A percentile compares a stretch with the other conserved stretches of the same genome.
Evolutionary conservation across 257 asterid species (phyloP).

Genomic region (Solanum peruvianum): DNA sequence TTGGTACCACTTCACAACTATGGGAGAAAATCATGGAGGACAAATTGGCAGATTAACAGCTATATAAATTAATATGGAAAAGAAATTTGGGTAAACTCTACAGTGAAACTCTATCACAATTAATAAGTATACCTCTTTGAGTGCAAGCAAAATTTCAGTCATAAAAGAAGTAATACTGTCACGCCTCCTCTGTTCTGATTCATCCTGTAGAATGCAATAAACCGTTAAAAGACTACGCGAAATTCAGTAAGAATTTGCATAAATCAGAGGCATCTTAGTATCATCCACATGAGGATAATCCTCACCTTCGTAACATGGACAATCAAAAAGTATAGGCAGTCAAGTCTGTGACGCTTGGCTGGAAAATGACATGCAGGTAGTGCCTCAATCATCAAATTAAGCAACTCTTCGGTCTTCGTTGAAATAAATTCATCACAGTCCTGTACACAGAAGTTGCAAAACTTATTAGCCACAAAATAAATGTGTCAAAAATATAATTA

Average conservation of each 20-base stretch:
- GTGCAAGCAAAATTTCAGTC: slow-evolving; percentile 78
- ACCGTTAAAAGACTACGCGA: not conserved
- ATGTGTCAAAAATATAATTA: not conserved
- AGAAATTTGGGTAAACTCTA: not conserved
- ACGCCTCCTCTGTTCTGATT: slow-evolving; percentile 41
- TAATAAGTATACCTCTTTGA: slow-evolving; percentile 61
- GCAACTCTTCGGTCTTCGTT: slow-evolving; percentile 53
- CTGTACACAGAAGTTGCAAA: slow-evolving; percentile 26
- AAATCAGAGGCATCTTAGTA: not conserved
- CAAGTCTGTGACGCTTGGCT: slow-evolving; percentile 87
- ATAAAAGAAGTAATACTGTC: slow-evolving; percentile 55
- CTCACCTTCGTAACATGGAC: slow-evolving; percentile 66
- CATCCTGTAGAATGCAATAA: slow-evolving; percentile 44
- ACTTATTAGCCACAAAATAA: not conserved
- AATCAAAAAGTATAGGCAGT: slow-evolving; percentile 73
- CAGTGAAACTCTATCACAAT: not conserved
- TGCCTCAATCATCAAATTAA: slow-evolving; percentile 65
- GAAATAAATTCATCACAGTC: slow-evolving; percentile 46
- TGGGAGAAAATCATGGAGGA: not conserved
- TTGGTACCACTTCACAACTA: not conserved
- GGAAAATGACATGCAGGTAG: slow-evolving; percentile 85
- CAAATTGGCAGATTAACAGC: not conserved
- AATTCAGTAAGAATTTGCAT: not conserved
- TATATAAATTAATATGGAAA: not conserved
- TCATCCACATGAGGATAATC: not conserved